Base-by-base conservation (phyloP, 2,329 filamentous ascomycete genomes). In the Remersonia thermophila region DNA sequence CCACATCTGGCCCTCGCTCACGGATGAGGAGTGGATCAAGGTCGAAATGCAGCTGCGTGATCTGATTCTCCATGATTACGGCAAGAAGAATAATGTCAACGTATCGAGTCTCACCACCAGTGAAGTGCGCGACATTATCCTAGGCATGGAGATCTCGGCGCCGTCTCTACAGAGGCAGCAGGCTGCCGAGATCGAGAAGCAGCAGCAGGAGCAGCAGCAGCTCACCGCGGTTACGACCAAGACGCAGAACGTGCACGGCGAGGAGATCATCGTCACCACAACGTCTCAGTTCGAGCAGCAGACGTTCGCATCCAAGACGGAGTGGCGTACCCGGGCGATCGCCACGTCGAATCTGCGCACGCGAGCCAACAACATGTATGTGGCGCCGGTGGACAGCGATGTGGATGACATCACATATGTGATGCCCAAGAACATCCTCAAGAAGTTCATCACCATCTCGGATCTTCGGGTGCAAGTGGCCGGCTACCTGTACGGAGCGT, bases 41-140 rank as follows among this genome's bases (percentile, higher is more conserved):
- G 85, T 98, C n/a, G 91, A 98, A 68, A 86, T 86, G 31, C 84
- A 93, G 55, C 67, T 98, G 29, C 80, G 91, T 57, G 91, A 98
- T 66, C 66, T 98, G 47, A 98, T 98, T 51, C 57, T 98, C 48
- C 95, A 96, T 49, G 91, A 98, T 56, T 98, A 98, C 56, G 91
- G 91, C 55, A 98, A 96, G 74, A 98, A 98, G 73, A 98, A 98
- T 68, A 98, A 96, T 50, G 91, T 98, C 66, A 98, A 98, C 51
- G 89, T 91, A 10, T 93, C 93, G 12, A 94, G 86, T 57, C 69
- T 98, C 61, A 98, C 91, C 1, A 94, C 78, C 55, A 94, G 83
- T 51, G 91, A 98, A 73, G 91, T 98, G 34, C 80, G 91, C 51
- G 91, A 98, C 55, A 96, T 98, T 52, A 98, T 98, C 51, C 64